Evolutionary conservation across 2,329 filamentous ascomycete species (phyloP).

Genomic region (Trichoderma sp.): DNA sequence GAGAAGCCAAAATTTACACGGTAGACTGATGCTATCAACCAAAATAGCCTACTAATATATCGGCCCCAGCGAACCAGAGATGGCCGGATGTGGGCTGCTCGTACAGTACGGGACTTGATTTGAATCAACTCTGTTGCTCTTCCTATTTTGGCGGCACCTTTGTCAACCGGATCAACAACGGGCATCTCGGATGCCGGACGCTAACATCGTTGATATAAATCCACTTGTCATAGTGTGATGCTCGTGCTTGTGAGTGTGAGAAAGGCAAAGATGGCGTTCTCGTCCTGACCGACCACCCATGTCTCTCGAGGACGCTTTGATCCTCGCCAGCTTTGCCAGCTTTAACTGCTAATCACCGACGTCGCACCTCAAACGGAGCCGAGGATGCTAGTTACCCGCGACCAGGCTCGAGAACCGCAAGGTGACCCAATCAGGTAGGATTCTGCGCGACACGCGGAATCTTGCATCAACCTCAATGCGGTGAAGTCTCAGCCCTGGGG

Average conservation of each 20-base stretch:
- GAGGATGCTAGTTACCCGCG: background rate
- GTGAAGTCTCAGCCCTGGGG: slow-evolving; percentile 5
- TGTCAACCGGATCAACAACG: background rate
- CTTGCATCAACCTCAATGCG: slow-evolving; percentile 15
- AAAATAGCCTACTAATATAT: background rate
- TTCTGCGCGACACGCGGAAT: slow-evolving; percentile 14
- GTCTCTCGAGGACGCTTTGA: background rate
- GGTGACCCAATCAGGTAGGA: slow-evolving; percentile 9
- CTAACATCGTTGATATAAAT: slow-evolving; percentile 4
- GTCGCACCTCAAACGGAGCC: slow-evolving; percentile 4
- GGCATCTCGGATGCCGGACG: background rate
- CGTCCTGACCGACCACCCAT: background rate
- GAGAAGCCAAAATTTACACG: background rate
- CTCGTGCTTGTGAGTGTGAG: background rate
- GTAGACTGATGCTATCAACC: background rate
- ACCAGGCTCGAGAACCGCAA: background rate
- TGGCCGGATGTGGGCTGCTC: background rate
- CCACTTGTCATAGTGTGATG: background rate
- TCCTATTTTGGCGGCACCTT: background rate
- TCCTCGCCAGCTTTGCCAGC: background rate
- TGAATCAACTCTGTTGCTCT: background rate
- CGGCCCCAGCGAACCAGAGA: background rate
- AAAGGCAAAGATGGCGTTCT: background rate
- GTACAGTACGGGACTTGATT: background rate
- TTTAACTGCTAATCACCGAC: slow-evolving; percentile 10